A percentile compares a stretch with the other conserved stretches of the same genome.
Evolutionary conservation across 257 asterid species (phyloP).

Genomic region (Capsicum rhomboideum): DNA sequence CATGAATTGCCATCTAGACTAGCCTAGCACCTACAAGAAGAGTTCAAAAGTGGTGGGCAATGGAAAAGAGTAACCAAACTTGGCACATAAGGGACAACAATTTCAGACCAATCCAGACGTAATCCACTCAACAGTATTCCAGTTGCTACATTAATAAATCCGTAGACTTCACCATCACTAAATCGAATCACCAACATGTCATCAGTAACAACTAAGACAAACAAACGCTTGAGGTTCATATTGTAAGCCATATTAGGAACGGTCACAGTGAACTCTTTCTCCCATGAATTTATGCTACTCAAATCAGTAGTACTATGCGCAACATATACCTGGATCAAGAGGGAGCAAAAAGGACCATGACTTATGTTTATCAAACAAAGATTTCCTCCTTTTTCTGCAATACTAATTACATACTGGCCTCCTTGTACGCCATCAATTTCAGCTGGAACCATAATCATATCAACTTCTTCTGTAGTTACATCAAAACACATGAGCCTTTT

Average conservation of each 20-base stretch:
- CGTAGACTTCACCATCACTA: background rate
- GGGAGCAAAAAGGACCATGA: background rate
- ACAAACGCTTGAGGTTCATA: background rate
- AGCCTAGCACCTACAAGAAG: background rate
- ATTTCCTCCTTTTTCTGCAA: background rate
- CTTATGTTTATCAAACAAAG: background rate
- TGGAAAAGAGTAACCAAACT: background rate
- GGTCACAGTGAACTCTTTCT: background rate
- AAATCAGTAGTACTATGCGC: background rate
- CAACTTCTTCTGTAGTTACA: background rate
- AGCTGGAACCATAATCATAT: background rate
- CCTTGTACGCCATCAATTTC: background rate
- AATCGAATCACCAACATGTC: background rate
- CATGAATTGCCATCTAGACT: background rate
- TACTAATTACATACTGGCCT: background rate
- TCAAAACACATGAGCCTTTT: background rate
- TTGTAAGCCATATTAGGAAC: background rate
- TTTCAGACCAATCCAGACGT: background rate
- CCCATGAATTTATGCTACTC: background rate
- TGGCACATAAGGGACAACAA: background rate
- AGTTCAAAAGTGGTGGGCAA: background rate
- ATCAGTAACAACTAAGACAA: background rate
- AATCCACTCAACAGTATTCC: background rate
- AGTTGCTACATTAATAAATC: background rate
- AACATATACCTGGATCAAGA: background rate